Conservation (phyloP, 306 rosid genomes). For the Aeschynomene evenia region DNA sequence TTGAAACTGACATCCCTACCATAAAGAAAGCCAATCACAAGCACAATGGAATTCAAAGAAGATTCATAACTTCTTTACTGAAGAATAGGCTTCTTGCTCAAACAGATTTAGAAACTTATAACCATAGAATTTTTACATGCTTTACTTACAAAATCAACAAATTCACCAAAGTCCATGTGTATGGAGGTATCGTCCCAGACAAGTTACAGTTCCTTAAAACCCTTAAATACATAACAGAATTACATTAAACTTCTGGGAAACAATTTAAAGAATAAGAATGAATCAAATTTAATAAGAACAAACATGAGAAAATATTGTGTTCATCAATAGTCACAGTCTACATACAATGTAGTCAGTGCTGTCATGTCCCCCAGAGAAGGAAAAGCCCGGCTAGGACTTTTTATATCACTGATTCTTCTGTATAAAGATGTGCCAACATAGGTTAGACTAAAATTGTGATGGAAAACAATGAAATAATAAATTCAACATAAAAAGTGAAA, state of each 20-base stretch:
- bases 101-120: constrained; percentile 3
- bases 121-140: neutral
- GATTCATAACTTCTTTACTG: neutral
- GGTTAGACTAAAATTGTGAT: constrained; percentile 18
- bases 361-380: constrained; percentile 44
- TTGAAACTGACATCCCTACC: constrained; percentile 80
- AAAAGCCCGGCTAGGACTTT: constrained; percentile 57
- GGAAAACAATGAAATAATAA: constrained; percentile 1
- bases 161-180: constrained; percentile 45
- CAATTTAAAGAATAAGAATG: constrained; percentile 11
- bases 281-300: neutral
- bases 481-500: neutral
- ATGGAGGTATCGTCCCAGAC: constrained; percentile 62
- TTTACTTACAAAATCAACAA: constrained; percentile 54
- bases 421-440: constrained; percentile 12
- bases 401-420: constrained; percentile 78
- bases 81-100: neutral
- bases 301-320: neutral
- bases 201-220: constrained; percentile 75
- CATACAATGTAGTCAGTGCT: constrained; percentile 52
- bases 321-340: constrained; percentile 9
- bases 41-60: neutral
- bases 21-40: neutral
- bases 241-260: constrained; percentile 22
- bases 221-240: constrained; percentile 39